Evolutionary conservation across 192 early-diverging fungal species (phyloP), one percentile per base, ranked within the genome.

Genomic region (Gamsiella multidivaricata): DNA sequence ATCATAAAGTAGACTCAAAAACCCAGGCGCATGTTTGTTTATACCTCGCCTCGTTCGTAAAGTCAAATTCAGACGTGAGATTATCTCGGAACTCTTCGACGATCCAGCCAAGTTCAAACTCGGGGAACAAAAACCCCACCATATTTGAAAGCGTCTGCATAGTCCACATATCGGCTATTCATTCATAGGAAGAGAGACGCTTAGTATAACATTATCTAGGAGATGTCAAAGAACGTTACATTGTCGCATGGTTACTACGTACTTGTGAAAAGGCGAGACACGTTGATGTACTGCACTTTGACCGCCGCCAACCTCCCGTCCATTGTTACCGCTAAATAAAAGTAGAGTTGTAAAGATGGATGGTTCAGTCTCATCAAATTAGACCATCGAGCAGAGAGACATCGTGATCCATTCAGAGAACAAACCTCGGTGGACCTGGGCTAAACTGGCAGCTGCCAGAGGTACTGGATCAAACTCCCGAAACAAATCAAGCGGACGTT

Each of bases 41-140:
- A 33, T 60, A 76, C 73, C 29, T 65, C 15, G 72, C 84, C 54
- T 85, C 84, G 10, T 70, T 65, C 18, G 63, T 72, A 51, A 85
- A 85, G 54, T 85, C 82, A 56, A 85, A 85, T 54, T 85, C 84
- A 15, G 79, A 68, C 22, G 74, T 81, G 22, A 85, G 53, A 45
- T 83, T 85, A 17, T 82, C 67, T 47, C 61, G 46, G 28, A 87
- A 85, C 49, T 85, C 84, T 0, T 60, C 59, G 22, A 85, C 82
- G 29, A 85, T 81, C 84, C 84, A 87, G 47, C 65, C 63, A 11
- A 85, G 60, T 46, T 85, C 79, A 34, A 85, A 85, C 56, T 85
- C 81, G 7, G 81, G 81, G 42, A 85, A 85, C 4, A 82, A 31
- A 23, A 55, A 62, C 10, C 82, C 74, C 22, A 81, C 70, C 60